Base-by-base conservation (phyloP, 768 basidiomycete genomes). In the Boletus sensibilis region DNA sequence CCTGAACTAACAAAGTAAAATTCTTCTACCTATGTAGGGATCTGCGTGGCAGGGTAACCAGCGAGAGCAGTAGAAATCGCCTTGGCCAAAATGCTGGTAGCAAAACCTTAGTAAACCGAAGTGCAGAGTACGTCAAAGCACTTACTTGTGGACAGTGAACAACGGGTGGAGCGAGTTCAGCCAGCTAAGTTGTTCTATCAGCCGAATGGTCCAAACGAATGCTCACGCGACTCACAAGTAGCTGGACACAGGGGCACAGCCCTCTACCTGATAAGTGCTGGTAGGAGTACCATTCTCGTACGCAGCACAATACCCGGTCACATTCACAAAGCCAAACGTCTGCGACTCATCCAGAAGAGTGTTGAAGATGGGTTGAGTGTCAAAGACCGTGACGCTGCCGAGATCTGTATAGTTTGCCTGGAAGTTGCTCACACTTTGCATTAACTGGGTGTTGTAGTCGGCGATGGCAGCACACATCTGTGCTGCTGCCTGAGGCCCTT, bases 141-240 rank as follows among this genome's bases (percentile, higher is more conserved):
- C 80, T 61, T 62, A 85, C 85, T 82, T 74, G 62, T 86, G 85
- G 53, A 87, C 77, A 23, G 83, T 82, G 61, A 84, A 87, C 20
- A 86, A 61, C 27, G 84, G 85, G 64, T 86, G 84, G 39, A 87
- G 70, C 3, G 74, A 66, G 64, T 86, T 85, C 45, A 86, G 64
- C 84, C 84, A 86, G 72, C 83, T 85, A 55, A 16, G 40, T 20
- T 1, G 10, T 23, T 42, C 42, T 20, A 11, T 58, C 23, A 61
- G 51, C 16, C n/a, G 0, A 18, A 27, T 14, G 4, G 8, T 29
- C n/a, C 38, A 46, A 46, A 27, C 31, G 7, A 31, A 33, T n/a
- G 21, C 13, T 1, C 13, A 16, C 52, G 18, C 6, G 14, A 75
- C 82, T 74, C 64, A 85, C 84, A 87, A 86, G 65, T 86, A 86